A percentile compares a stretch with the other conserved stretches of the same genome.
These are phyloP conservation scores for Fusarium mexicanum DNA, from an alignment of 2,329 filamentous ascomycete species.

Conservation along the genomic window DNA sequence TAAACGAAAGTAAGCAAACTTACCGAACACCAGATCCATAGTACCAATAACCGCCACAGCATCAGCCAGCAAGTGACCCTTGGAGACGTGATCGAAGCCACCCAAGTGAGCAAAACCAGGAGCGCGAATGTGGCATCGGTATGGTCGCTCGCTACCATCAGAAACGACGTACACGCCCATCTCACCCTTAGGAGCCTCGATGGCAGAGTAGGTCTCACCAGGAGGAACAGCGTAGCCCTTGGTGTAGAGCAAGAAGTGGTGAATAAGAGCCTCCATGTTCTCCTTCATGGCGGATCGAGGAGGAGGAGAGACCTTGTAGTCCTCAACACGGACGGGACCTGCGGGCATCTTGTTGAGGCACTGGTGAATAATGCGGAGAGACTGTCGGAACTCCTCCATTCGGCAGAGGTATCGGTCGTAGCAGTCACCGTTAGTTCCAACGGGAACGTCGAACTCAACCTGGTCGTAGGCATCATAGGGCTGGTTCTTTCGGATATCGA, in stretches of 20 bases:
- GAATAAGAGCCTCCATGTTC: slow-evolving; percentile 99
- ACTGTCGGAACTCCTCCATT: slow-evolving; percentile 99
- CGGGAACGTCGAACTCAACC: slow-evolving; percentile 97
- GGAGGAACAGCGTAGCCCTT: slow-evolving; percentile 98
- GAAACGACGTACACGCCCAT: slow-evolving; percentile 98
- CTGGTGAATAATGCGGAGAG: slow-evolving; percentile 97
- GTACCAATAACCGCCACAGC: slow-evolving; percentile 94
- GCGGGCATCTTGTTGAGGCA: slow-evolving; percentile 99
- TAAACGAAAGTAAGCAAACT: slow-evolving; percentile 45
- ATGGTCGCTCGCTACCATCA: slow-evolving; percentile 94
- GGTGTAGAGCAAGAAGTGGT: slow-evolving; percentile 98
- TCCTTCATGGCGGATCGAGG: slow-evolving; percentile 99
- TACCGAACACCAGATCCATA: slow-evolving; percentile 90
- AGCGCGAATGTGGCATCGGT: slow-evolving; percentile 96
- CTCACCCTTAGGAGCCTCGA: slow-evolving; percentile 99
- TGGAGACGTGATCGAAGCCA: slow-evolving; percentile 92
- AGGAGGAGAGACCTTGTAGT: slow-evolving; percentile 97
- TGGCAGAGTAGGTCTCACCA: slow-evolving; percentile 96
- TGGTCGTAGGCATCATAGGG: slow-evolving; percentile 98
- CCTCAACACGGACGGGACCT: slow-evolving; percentile 93
- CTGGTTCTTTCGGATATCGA: slow-evolving; percentile 95
- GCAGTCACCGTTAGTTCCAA: slow-evolving; percentile 97
- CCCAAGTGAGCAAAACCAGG: slow-evolving; percentile 95
- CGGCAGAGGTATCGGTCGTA: slow-evolving; percentile 99
- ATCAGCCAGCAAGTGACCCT: slow-evolving; percentile 93